Percentiles rank a stretch among this genome's conserved stretches.
Evolutionary conservation across 2,329 filamentous ascomycete species (phyloP).

Genomic region (Coniochaeta hoffmannii): DNA sequence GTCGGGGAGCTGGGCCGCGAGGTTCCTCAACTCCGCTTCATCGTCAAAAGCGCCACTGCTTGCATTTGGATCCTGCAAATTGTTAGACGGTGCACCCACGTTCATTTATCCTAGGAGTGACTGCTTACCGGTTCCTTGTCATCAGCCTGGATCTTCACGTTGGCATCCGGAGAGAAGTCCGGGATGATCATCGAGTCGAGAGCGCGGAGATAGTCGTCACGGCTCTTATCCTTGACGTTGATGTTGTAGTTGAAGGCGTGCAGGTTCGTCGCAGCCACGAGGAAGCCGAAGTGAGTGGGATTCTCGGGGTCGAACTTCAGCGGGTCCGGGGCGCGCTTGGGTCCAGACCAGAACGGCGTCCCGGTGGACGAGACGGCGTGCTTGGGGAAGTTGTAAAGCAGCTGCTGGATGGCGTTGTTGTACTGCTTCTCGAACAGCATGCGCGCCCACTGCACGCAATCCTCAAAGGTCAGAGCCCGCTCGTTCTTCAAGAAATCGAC

Average conservation of each 20-base stretch:
- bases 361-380: conserved; percentile 83
- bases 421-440: conserved; percentile 94
- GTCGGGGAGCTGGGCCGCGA: conserved; percentile 66
- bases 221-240: conserved; percentile 68
- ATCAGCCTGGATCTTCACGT: conserved; percentile 93
- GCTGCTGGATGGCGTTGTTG: conserved; percentile 91
- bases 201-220: conserved; percentile 68
- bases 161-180: conserved; percentile 84
- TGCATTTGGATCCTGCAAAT: conserved; percentile 69
- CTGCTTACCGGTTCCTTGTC: conserved; percentile 75
- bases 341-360: conserved; percentile 94
- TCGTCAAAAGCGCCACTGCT: conserved; percentile 57
- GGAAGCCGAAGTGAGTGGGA: conserved; percentile 78
- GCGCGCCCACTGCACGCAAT: conserved; percentile 94
- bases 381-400: conserved; percentile 95
- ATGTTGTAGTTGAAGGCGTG: conserved; percentile 98
- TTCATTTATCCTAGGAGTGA: conserved; percentile 9
- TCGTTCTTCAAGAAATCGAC: conserved; percentile 86
- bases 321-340: conserved; percentile 89
- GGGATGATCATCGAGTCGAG: conserved; percentile 91
- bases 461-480: conserved; percentile 86
- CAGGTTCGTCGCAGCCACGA: conserved; percentile 82
- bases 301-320: conserved; percentile 84
- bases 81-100: conserved; percentile 16
- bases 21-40: conserved; percentile 63